A percentile compares a stretch with the other conserved stretches of the same genome.
Evolutionary conservation across 225 moss, liverwort and hornwort species (phyloP).

Genomic region (Thuidium tamariscinum): DNA sequence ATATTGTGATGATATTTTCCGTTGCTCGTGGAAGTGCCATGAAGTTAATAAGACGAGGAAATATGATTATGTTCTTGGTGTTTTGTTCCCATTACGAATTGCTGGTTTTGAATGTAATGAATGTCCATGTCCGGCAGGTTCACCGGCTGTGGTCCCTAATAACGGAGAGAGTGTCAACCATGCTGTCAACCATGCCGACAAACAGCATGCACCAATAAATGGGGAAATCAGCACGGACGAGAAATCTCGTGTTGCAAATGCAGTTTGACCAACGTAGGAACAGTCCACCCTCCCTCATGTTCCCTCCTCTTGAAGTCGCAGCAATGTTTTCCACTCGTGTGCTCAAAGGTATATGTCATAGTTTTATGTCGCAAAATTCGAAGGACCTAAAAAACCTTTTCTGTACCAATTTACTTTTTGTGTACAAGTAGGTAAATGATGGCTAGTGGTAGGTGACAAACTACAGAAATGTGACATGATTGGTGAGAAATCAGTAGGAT

Average conservation of each 20-base stretch:
- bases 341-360: not conserved
- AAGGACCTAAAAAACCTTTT: not conserved
- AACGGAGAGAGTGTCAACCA: not conserved
- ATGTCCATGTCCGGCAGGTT: not conserved
- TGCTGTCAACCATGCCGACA: not conserved
- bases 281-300: not conserved
- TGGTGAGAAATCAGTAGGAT: not conserved
- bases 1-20: not conserved
- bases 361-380: not conserved
- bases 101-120: not conserved
- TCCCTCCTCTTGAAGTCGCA: not conserved
- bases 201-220: not conserved
- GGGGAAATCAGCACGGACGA: not conserved
- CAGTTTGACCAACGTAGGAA: not conserved
- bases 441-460: not conserved
- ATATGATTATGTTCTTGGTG: not conserved
- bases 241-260: not conserved
- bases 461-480: not conserved
- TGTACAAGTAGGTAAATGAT: not conserved
- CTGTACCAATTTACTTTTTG: not conserved
- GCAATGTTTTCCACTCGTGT: not conserved
- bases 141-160: not conserved
- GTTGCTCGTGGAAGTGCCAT: not conserved
- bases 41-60: not conserved
- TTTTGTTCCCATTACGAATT: not conserved